These are phyloP conservation scores for Teunomyces lycoperdinae DNA, from an alignment of 805 yeast species.

Conservation along the genomic window DNA sequence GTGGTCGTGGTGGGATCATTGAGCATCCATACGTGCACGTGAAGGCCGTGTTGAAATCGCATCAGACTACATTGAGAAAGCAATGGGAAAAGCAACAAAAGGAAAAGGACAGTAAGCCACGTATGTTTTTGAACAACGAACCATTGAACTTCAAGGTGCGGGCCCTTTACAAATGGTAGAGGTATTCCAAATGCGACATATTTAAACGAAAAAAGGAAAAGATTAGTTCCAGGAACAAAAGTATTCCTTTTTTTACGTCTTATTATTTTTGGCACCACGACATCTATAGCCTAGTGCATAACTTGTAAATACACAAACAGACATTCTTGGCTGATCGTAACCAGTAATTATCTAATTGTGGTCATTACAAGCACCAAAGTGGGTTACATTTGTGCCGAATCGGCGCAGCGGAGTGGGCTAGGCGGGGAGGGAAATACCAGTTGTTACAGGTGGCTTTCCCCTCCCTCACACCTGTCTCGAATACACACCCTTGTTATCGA, in stretches of 20 bases:
- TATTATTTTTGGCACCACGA: neutral
- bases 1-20: constrained; percentile 84
- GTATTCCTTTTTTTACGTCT: too few species aligned
- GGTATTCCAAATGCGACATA: constrained; percentile 1
- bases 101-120: constrained; percentile 50
- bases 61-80: constrained; percentile 59
- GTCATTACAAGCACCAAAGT: constrained; percentile 1
- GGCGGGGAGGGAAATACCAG: too few species aligned
- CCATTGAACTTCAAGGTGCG: constrained; percentile 43
- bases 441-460: too few species aligned
- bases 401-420: neutral
- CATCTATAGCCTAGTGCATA: constrained; percentile 1
- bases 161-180: constrained; percentile 41
- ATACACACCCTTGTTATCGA: too few species aligned
- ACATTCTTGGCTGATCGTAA: neutral
- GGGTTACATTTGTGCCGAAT: neutral
- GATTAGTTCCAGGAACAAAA: neutral
- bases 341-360: neutral
- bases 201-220: neutral
- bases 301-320: constrained; percentile 1
- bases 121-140: constrained; percentile 43
- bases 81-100: constrained; percentile 56
- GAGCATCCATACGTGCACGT: constrained; percentile 78
- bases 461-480: too few species aligned
- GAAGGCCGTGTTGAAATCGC: constrained; percentile 69